Percentiles rank a stretch among this genome's conserved stretches.
phyloP scores from a whole-genome alignment of 352 stramenopile genomes.

The Peronospora destructor region DNA sequence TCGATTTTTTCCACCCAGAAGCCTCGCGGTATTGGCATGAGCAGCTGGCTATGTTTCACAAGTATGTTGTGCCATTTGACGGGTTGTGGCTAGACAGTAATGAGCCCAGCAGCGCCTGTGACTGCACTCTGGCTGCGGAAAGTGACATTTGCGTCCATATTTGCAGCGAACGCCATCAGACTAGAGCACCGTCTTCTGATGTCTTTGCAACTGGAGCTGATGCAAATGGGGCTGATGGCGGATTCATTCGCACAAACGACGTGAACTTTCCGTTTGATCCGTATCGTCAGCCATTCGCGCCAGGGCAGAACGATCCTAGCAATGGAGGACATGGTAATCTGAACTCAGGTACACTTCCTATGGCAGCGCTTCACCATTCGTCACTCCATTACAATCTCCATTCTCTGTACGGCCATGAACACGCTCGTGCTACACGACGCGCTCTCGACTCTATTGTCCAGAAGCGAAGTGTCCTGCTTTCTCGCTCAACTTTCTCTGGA shows the following conservation, averaged over 20 bases:
- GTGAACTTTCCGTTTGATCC: conserved; percentile 76
- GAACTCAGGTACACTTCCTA: conserved; percentile 69
- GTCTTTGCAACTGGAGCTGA: conserved; percentile 8
- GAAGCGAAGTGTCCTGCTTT: conserved; percentile 62
- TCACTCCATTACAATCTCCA: conserved; percentile 86
- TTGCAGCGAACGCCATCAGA: conserved; percentile 10
- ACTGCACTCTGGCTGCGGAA: conserved; percentile 34
- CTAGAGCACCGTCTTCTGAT: neutral
- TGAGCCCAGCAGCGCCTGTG: conserved; percentile 67
- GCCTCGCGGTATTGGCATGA: conserved; percentile 59
- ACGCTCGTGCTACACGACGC: conserved; percentile 44
- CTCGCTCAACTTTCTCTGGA: conserved; percentile 60
- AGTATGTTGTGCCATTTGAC: conserved; percentile 59
- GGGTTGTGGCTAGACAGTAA: conserved; percentile 84
- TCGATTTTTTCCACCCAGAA: conserved; percentile 83
- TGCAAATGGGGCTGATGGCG: conserved; percentile 13
- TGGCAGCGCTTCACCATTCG: conserved; percentile 55
- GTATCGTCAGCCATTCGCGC: conserved; percentile 70
- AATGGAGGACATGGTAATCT: conserved; percentile 55
- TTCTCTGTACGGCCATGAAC: conserved; percentile 70
- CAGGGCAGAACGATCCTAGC: conserved; percentile 39
- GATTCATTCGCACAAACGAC: conserved; percentile 62
- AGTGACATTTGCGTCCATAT: conserved; percentile 30
- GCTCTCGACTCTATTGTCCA: conserved; percentile 43
- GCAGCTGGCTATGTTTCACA: conserved; percentile 55